Evolutionary conservation across 2,329 filamentous ascomycete genomes (phyloP).

Genomic region (Gaeumannomyces sp.): DNA sequence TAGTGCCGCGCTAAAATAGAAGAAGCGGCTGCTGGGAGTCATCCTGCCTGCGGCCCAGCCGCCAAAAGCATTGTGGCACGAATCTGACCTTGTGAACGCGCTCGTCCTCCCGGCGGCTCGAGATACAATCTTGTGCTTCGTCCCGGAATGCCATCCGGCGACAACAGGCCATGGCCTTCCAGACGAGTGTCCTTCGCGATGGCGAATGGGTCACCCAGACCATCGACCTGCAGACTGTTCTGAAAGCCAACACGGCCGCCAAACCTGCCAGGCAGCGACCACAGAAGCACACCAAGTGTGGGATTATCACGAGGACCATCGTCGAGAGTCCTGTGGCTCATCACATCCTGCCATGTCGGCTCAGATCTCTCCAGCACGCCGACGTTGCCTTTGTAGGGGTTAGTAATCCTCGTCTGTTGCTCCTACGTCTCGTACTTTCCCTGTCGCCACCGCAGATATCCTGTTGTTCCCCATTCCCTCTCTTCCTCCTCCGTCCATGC

Average conservation of each 20-base stretch:
- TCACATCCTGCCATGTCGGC: slow-evolving; percentile 71
- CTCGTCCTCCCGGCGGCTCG: neutral
- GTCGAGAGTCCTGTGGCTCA: slow-evolving; percentile 69
- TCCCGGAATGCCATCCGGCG: neutral
- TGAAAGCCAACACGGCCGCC: slow-evolving; percentile 31
- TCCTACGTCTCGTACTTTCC: neutral
- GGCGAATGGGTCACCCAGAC: slow-evolving; percentile 53
- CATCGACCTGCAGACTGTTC: slow-evolving; percentile 36
- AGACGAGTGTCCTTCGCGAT: slow-evolving; percentile 47
- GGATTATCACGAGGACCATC: slow-evolving; percentile 72
- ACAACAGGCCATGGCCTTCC: slow-evolving; percentile 37
- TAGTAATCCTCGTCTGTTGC: slow-evolving; percentile 28
- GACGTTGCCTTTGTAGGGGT: slow-evolving; percentile 84
- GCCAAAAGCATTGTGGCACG: neutral
- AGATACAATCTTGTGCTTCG: neutral
- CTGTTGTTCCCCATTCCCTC: neutral
- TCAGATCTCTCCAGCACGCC: slow-evolving; percentile 64
- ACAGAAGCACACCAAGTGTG: slow-evolving; percentile 48
- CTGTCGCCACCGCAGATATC: neutral
- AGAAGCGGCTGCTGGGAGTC: neutral
- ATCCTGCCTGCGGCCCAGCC: neutral
- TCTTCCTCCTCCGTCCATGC: slow-evolving; percentile 3
- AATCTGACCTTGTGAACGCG: neutral
- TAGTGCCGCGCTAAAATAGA: neutral
- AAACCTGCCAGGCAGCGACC: slow-evolving; percentile 24